Evolutionary conservation across 768 basidiomycete species (phyloP), one percentile per base, ranked within the genome.

Genomic region (Pisolithus tinctorius): DNA sequence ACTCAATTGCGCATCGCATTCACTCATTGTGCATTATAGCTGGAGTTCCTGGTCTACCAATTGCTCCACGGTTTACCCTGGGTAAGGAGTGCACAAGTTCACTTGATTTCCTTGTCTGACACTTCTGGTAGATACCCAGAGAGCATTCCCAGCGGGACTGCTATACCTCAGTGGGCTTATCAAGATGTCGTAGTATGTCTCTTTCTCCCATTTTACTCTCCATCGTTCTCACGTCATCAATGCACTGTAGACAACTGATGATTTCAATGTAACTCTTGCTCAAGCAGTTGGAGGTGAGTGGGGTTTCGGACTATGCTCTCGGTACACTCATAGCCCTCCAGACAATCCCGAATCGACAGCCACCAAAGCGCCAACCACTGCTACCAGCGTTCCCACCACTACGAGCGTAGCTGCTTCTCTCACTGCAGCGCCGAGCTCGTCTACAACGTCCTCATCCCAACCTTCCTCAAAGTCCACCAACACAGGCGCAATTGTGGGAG

Each of bases 81-180:
- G 40, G 40, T 57, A 20, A 34, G 34, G 5, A 27, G n/a, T 16
- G 59, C 65, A 63, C 60, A 55, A 27, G 63, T 60, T 49, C 1
- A 14, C 20, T 23, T 47, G 4, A 50, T 6, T 48, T 8, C 9
- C 23, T 5, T 37, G 2, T 7, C 27, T 23, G 45, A 36, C 34
- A 23, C 11, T 23, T n/a, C 10, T 23, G 49, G 26, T 39, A 79
- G 79, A n/a, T 83, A 68, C 54, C 76, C 80, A 0, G 47, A 66
- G 13, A 58, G 64, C n/a, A 63, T 84, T 45, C 83, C 83, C 2
- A 52, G 58, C 0, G 75, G 74, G 8, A 70, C 77, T 1, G 65
- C 69, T 10, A 71, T 85, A 17, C 83, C 82, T 8, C 74, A 73
- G 10, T 86, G 83, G 83, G 83, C 83, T 11, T 86, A 77, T 53